These are phyloP conservation scores for Microbotryum violaceum DNA, from an alignment of 1,284 basidiomycete species.

Conservation along the genomic window DNA sequence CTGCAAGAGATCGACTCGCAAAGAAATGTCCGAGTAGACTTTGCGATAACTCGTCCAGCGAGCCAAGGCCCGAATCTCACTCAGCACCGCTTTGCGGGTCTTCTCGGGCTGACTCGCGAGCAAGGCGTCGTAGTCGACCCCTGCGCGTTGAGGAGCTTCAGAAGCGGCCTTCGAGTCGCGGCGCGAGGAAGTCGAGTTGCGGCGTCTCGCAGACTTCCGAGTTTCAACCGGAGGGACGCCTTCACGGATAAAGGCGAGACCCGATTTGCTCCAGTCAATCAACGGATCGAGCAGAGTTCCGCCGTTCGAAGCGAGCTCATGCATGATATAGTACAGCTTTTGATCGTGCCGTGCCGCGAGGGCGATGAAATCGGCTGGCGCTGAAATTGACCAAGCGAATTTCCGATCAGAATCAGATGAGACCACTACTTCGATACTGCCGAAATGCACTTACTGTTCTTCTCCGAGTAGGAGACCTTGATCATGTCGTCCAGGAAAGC, in stretches of 20 bases:
- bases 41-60: slow-evolving; percentile 17
- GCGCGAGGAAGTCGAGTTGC: background rate
- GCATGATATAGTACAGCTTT: slow-evolving; percentile 22
- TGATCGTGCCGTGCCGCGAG: slow-evolving; percentile 24
- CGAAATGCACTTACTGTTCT: slow-evolving; percentile 12
- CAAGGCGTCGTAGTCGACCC: slow-evolving; percentile 2
- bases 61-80: slow-evolving; percentile 15
- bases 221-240: slow-evolving; percentile 15
- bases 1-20: slow-evolving; percentile 20
- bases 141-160: background rate
- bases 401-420: background rate
- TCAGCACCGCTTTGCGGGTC: slow-evolving; percentile 3
- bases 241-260: slow-evolving; percentile 19
- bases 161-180: background rate
- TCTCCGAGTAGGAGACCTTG: slow-evolving; percentile 3
- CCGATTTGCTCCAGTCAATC: slow-evolving; percentile 18
- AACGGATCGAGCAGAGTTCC: slow-evolving; percentile 20
- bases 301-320: slow-evolving; percentile 22
- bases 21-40: slow-evolving; percentile 16
- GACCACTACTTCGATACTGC: background rate
- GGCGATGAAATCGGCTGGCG: slow-evolving; percentile 23
- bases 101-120: background rate
- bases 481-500: slow-evolving; percentile 29
- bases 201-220: background rate
- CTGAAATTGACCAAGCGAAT: background rate